phyloP scores from a whole-genome alignment of 352 stramenopile species.

The Blastocystis sp. region DNA sequence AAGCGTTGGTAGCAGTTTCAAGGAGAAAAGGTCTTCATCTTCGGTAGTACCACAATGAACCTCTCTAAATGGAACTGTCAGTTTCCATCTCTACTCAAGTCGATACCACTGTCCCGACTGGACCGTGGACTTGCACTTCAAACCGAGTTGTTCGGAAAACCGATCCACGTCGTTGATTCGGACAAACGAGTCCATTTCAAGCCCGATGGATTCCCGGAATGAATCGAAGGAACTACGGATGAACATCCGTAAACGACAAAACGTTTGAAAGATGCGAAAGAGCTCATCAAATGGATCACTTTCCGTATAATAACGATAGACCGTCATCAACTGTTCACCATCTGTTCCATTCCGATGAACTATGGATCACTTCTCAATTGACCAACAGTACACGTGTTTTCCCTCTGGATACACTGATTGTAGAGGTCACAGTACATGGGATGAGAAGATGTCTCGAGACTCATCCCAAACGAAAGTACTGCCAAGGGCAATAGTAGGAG shows the following conservation, averaged over 20 bases:
- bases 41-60: not conserved
- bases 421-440: not conserved
- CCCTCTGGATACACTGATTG: not conserved
- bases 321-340: not conserved
- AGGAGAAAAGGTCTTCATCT: not conserved
- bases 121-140: slow-evolving; percentile 13
- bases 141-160: not conserved
- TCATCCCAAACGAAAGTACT: too few species aligned
- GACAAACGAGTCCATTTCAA: not conserved
- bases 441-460: too few species aligned
- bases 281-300: slow-evolving; percentile 29
- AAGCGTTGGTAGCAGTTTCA: not conserved
- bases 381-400: not conserved
- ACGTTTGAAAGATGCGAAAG: slow-evolving; percentile 27
- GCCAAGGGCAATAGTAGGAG: not conserved
- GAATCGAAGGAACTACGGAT: not conserved
- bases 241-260: not conserved
- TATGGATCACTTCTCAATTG: not conserved
- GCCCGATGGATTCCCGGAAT: not conserved
- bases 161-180: not conserved
- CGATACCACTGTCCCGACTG: slow-evolving; percentile 20
- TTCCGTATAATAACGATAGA: not conserved
- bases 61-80: not conserved
- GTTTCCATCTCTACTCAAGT: not conserved
- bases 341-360: not conserved